Conservation (phyloP, 2,329 filamentous ascomycete genomes). For the Fusarium clavum region DNA sequence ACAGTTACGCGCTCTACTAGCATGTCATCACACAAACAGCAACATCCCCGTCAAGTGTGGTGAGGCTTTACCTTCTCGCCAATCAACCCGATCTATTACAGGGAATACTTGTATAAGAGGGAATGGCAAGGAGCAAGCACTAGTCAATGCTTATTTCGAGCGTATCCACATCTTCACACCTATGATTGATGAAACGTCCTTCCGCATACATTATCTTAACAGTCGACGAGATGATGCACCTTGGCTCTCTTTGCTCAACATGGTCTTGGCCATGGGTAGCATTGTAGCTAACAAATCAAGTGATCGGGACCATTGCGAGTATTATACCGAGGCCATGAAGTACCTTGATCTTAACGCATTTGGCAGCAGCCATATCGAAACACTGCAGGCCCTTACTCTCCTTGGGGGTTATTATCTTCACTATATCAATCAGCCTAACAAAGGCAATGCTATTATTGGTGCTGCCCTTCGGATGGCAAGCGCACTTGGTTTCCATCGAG, state of each 20-base stretch:
- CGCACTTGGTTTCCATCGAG: constrained; percentile 10
- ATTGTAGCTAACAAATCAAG: constrained; percentile 5
- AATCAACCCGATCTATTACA: not conserved
- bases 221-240: not conserved
- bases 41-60: not conserved
- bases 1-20: constrained; percentile 1
- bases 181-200: constrained; percentile 6
- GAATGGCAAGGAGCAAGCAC: constrained; percentile 6
- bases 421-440: constrained; percentile 15
- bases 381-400: constrained; percentile 4
- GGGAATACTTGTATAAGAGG: not conserved
- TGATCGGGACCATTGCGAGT: constrained; percentile 6
- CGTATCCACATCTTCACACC: constrained; percentile 11
- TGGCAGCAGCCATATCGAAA: constrained; percentile 11
- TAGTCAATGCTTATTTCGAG: constrained; percentile 8
- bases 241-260: constrained; percentile 9
- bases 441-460: constrained; percentile 13
- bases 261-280: constrained; percentile 10
- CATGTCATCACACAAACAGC: not conserved
- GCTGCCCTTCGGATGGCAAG: constrained; percentile 12
- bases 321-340: constrained; percentile 5
- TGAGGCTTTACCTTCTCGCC: not conserved
- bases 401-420: constrained; percentile 8
- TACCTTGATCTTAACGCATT: constrained; percentile 2
- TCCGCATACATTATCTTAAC: not conserved